Evolutionary conservation across 1,284 basidiomycete genomes (phyloP).

Genomic region (Neotropicomus parvogracilis): DNA sequence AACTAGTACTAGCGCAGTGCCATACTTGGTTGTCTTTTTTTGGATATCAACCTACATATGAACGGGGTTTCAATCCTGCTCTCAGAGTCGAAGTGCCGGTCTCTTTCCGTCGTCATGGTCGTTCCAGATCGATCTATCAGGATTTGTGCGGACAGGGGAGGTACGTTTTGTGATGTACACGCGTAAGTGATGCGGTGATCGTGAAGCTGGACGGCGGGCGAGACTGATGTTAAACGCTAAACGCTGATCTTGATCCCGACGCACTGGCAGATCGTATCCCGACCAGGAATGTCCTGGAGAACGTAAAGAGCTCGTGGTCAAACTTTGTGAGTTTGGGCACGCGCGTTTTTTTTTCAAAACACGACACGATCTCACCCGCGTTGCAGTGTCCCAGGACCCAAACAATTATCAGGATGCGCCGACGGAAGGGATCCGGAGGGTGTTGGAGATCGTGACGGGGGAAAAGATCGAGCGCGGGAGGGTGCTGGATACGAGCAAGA

Average conservation of each 20-base stretch:
- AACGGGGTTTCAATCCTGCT: neutral
- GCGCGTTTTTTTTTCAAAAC: too few relatives aligned
- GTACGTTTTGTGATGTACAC: conserved; percentile 81
- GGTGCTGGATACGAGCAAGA: conserved; percentile 76
- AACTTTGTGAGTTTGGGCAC: conserved; percentile 55
- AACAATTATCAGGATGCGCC: conserved; percentile 91
- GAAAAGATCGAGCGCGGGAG: conserved; percentile 61
- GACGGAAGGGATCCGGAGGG: conserved; percentile 89
- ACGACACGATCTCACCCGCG: too few relatives aligned
- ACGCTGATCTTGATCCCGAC: neutral
- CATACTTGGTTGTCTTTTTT: conserved; percentile 14
- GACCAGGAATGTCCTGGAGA: conserved; percentile 58
- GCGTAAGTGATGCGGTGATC: conserved; percentile 43
- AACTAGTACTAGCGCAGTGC: conserved; percentile 24
- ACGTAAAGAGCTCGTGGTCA: conserved; percentile 74
- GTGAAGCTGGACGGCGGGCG: too few relatives aligned
- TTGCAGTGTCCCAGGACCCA: conserved; percentile 78
- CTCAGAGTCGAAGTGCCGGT: too few relatives aligned
- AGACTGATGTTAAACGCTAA: too few relatives aligned
- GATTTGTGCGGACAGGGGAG: conserved; percentile 59
- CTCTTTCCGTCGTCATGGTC: conserved; percentile 10
- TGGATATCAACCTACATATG: conserved; percentile 20
- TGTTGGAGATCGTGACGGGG: conserved; percentile 77
- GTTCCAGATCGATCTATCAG: conserved; percentile 59
- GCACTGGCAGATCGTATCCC: conserved; percentile 58